Percentiles rank a stretch among this genome's conserved stretches.
Conservation (phyloP, 768 basidiomycete genomes). For the Auriscalpium vulgare region DNA sequence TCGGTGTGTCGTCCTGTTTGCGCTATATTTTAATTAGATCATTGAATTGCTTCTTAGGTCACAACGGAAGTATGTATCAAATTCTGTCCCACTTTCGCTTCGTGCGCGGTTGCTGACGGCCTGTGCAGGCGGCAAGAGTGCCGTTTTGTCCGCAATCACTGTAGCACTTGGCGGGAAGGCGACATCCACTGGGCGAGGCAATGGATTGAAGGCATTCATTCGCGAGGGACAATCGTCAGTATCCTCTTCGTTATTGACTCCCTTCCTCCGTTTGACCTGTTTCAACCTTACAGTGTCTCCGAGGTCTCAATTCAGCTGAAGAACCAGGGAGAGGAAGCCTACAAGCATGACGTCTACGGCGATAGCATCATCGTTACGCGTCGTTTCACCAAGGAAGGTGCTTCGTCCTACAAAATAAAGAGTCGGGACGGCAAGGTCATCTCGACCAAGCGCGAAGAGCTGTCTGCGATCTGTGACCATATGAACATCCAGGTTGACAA, state of each 20-base stretch:
- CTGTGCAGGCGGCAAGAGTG: conserved; percentile 82
- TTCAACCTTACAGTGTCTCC: conserved; percentile 38
- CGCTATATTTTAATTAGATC: background rate
- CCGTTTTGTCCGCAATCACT: conserved; percentile 86
- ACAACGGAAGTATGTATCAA: conserved; percentile 77
- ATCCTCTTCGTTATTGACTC: background rate
- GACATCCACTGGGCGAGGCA: conserved; percentile 82
- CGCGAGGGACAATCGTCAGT: conserved; percentile 74
- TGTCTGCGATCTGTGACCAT: conserved; percentile 84
- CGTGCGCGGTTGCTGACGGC: background rate
- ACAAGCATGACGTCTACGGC: conserved; percentile 77
- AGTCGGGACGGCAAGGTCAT: conserved; percentile 55
- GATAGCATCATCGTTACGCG: conserved; percentile 81
- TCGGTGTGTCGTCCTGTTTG: conserved; percentile 42
- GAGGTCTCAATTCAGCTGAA: conserved; percentile 78
- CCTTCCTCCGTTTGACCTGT: background rate
- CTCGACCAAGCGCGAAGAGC: conserved; percentile 73
- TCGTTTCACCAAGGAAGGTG: conserved; percentile 67
- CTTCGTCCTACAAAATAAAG: conserved; percentile 78
- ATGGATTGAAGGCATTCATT: conserved; percentile 77
- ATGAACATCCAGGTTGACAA: conserved; percentile 98
- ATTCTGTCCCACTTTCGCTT: background rate
- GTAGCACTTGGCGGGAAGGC: conserved; percentile 93
- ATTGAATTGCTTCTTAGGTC: conserved; percentile 39
- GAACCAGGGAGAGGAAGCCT: conserved; percentile 90